phyloP scores from a whole-genome alignment of 2,329 filamentous ascomycete genomes.

The Knufia petricola region DNA sequence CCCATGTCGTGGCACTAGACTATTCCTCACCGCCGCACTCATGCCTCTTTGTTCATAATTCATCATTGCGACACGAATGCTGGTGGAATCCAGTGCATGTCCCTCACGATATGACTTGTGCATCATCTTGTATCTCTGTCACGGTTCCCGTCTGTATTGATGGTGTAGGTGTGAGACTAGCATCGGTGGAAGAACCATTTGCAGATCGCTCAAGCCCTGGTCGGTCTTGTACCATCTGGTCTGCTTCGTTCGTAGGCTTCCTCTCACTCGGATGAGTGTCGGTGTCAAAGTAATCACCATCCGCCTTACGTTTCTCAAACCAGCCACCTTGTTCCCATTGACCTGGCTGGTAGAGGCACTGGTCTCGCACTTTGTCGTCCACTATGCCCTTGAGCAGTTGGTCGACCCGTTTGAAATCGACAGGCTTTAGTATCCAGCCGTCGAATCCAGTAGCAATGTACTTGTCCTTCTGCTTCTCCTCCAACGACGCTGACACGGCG shows the following conservation, averaged over 20 bases:
- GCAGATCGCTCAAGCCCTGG: too few relatives aligned
- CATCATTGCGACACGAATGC: too few relatives aligned
- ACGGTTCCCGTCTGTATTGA: neutral
- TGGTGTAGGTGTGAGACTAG: neutral
- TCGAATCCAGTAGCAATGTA: constrained; percentile 78
- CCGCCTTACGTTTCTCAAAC: constrained; percentile 46
- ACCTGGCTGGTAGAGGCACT: constrained; percentile 60
- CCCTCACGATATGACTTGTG: too few relatives aligned
- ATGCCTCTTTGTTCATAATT: too few relatives aligned
- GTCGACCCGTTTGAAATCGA: constrained; percentile 67
- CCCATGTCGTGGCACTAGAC: too few relatives aligned
- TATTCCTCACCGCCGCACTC: too few relatives aligned
- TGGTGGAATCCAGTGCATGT: too few relatives aligned
- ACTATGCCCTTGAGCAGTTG: constrained; percentile 61
- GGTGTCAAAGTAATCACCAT: constrained; percentile 15
- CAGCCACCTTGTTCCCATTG: constrained; percentile 81
- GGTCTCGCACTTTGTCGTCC: constrained; percentile 47
- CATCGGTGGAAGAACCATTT: neutral
- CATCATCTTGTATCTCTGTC: neutral
- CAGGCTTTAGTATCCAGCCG: constrained; percentile 82
- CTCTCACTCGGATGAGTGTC: constrained; percentile 22
- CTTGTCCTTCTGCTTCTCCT: constrained; percentile 56
- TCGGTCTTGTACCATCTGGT: neutral
- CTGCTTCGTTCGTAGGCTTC: constrained; percentile 9
- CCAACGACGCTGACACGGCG: constrained; percentile 72